A percentile compares a stretch with the other conserved stretches of the same genome.
Evolutionary conservation across 1,139 yeast species (phyloP).

Genomic region (Kodamaea arcana): DNA sequence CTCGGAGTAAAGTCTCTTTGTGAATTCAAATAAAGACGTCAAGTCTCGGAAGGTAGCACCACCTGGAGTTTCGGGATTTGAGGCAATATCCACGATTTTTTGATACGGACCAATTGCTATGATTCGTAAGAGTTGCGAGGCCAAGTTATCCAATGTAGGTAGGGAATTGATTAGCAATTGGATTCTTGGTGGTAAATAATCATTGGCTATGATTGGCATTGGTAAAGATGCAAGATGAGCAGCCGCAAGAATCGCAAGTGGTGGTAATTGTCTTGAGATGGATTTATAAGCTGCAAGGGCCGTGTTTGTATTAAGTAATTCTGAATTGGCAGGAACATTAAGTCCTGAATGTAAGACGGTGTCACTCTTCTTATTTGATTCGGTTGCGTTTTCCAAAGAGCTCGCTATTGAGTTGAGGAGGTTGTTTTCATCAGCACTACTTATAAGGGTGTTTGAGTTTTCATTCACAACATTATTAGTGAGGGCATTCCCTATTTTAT

Average conservation of each 20-base stretch:
- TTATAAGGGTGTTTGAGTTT: too few species aligned
- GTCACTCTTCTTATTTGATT: constrained; percentile 1
- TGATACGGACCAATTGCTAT: constrained; percentile 71
- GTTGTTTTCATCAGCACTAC: not conserved
- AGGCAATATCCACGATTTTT: constrained; percentile 65
- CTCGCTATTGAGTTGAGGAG: constrained; percentile 12
- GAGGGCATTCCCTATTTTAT: too few species aligned
- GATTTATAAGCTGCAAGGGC: constrained; percentile 45
- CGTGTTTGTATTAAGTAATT: constrained; percentile 34
- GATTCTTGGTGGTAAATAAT: constrained; percentile 52
- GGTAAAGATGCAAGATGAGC: constrained; percentile 60
- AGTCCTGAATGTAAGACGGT: constrained; percentile 22
- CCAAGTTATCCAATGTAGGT: constrained; percentile 70
- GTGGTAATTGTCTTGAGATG: constrained; percentile 36
- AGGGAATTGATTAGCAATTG: constrained; percentile 62
- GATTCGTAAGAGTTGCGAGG: constrained; percentile 67
- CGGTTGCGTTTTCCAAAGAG: constrained; percentile 14
- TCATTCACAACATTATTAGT: too few species aligned
- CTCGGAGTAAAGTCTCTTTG: constrained; percentile 58
- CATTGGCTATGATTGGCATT: constrained; percentile 52
- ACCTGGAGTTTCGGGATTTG: constrained; percentile 67
- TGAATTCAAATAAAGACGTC: constrained; percentile 71
- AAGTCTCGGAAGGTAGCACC: constrained; percentile 73
- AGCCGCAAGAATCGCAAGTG: constrained; percentile 38
- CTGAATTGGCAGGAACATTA: constrained; percentile 39